A percentile compares a stretch with the other conserved stretches of the same genome.
These are phyloP conservation scores for Mucor velutinosus DNA, from an alignment of 371 early-diverging fungal species.

Conservation along the genomic window DNA sequence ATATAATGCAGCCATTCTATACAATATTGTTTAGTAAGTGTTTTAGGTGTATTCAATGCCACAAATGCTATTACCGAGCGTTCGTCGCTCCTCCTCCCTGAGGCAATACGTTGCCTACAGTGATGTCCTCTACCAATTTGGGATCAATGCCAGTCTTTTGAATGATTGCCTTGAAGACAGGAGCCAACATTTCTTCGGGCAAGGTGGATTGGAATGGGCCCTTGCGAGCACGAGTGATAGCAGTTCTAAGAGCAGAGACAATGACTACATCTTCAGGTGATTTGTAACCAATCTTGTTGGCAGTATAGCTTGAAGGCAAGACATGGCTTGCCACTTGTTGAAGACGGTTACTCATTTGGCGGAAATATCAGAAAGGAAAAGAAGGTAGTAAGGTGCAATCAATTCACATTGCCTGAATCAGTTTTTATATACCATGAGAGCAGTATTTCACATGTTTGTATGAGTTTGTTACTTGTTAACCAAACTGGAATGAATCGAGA, in stretches of 20 bases:
- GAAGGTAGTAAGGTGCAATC: neutral
- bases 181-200: constrained; percentile 82
- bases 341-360: constrained; percentile 16
- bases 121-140: constrained; percentile 88
- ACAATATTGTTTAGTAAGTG: neutral
- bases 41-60: neutral
- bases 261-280: constrained; percentile 86
- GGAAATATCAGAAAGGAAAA: neutral
- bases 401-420: neutral
- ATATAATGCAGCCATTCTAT: constrained; percentile 87
- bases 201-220: constrained; percentile 94
- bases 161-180: constrained; percentile 80
- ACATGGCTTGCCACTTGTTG: constrained; percentile 21
- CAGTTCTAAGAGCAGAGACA: constrained; percentile 87
- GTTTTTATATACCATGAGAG: neutral
- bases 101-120: constrained; percentile 93
- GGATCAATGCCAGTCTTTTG: constrained; percentile 87
- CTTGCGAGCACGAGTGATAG: constrained; percentile 88
- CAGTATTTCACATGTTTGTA: constrained; percentile 4
- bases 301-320: constrained; percentile 9
- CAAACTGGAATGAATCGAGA: constrained; percentile 7
- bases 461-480: neutral
- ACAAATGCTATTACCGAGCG: constrained; percentile 36
- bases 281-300: constrained; percentile 66
- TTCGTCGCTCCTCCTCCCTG: constrained; percentile 91